A percentile compares a stretch with the other conserved stretches of the same genome.
These are phyloP conservation scores for Sporisorium reilianum DNA, from an alignment of 1,284 basidiomycete species.

Conservation along the genomic window DNA sequence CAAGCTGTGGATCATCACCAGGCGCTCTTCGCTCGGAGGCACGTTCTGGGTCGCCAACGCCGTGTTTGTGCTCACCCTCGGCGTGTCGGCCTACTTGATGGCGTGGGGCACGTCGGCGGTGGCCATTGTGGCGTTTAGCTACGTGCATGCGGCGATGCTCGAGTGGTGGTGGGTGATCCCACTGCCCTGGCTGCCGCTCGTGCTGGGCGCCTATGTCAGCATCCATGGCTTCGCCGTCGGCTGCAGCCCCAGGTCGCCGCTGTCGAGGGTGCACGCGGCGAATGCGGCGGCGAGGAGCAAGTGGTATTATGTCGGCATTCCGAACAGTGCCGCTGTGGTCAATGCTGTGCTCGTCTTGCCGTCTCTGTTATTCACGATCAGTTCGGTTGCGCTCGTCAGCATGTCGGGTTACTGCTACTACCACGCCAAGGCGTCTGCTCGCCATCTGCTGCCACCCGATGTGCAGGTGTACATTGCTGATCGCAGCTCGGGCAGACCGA, in stretches of 20 bases:
- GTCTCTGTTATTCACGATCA: conserved; percentile 5
- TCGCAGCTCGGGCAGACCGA: neutral
- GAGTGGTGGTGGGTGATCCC: conserved; percentile 39
- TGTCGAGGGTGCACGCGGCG: neutral
- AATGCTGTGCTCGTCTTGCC: conserved; percentile 21
- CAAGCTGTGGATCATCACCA: conserved; percentile 29
- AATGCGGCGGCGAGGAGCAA: neutral
- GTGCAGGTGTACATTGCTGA: neutral
- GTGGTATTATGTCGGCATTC: conserved; percentile 19
- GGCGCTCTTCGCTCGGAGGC: conserved; percentile 15
- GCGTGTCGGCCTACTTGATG: conserved; percentile 17
- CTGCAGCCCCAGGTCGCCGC: conserved; percentile 19
- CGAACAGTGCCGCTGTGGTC: neutral
- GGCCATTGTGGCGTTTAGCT: neutral
- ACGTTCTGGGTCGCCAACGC: conserved; percentile 31
- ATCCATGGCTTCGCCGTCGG: conserved; percentile 26
- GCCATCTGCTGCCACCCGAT: neutral
- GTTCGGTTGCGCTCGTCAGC: conserved; percentile 4
- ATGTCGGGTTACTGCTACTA: conserved; percentile 10
- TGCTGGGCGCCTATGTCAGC: conserved; percentile 19
- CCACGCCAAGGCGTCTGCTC: conserved; percentile 7
- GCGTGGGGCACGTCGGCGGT: conserved; percentile 14
- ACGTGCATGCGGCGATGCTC: neutral
- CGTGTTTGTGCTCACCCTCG: conserved; percentile 19
- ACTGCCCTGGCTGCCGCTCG: conserved; percentile 28